Conservation (phyloP, 176 grass and related monocot genomes). For the Aegilops sharonensis region DNA sequence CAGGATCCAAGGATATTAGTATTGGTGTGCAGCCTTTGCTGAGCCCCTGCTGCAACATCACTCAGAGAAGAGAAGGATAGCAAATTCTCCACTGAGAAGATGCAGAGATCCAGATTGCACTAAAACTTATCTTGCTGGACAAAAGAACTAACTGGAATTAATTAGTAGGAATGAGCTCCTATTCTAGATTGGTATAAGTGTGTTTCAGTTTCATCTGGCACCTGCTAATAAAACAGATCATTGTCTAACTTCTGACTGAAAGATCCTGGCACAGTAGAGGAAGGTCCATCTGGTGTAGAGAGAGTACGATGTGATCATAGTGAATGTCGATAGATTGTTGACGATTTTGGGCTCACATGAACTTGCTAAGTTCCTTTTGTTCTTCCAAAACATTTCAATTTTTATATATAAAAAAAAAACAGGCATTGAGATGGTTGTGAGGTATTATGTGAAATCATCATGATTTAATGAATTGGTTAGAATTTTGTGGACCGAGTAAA, state of each 20-base stretch:
- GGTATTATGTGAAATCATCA: no score
- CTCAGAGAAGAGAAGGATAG: neutral
- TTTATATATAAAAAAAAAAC: no score
- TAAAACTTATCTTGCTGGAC: neutral
- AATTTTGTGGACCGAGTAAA: neutral
- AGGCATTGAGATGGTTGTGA: no score
- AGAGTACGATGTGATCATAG: no score
- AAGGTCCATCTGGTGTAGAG: no score
- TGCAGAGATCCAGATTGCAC: neutral
- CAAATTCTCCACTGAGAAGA: neutral
- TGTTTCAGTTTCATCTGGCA: neutral
- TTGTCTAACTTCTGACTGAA: neutral
- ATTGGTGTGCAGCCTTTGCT: neutral
- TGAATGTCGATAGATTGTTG: no score
- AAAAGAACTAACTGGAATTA: neutral
- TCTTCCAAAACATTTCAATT: neutral
- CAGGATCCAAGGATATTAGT: conserved; percentile 26
- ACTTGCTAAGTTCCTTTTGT: neutral
- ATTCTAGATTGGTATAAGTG: neutral
- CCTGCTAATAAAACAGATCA: neutral
- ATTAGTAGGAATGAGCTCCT: neutral
- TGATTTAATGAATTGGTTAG: no score
- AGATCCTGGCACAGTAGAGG: neutral
- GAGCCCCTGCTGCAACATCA: neutral
- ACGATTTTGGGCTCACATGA: no score